Conservation (phyloP, 2,329 filamentous ascomycete species). For the Hypoxylon sp. region DNA sequence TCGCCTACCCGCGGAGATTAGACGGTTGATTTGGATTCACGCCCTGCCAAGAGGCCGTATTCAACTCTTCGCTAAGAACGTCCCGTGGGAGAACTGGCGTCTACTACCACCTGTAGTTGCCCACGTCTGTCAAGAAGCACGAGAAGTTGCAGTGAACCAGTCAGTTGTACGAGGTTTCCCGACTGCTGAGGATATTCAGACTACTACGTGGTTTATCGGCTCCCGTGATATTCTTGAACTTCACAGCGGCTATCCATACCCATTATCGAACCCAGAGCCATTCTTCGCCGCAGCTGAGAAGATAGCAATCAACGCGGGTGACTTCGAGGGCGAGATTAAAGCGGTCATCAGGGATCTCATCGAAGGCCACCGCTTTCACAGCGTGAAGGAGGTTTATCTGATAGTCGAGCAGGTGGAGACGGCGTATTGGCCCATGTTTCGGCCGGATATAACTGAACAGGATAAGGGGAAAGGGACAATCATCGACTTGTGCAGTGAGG, state of each 20-base stretch:
- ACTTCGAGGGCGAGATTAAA: slow-evolving; percentile 48
- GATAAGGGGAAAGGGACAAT: slow-evolving; percentile 52
- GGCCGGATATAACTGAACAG: slow-evolving; percentile 49
- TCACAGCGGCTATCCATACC: slow-evolving; percentile 52
- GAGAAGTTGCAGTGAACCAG: slow-evolving; percentile 44
- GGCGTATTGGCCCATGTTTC: slow-evolving; percentile 50
- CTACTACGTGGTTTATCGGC: slow-evolving; percentile 51
- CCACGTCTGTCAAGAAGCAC: slow-evolving; percentile 48
- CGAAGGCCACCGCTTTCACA: slow-evolving; percentile 44
- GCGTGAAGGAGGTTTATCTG: slow-evolving; percentile 48
- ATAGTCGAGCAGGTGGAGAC: slow-evolving; percentile 51
- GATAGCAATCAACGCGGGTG: slow-evolving; percentile 48
- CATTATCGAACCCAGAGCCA: slow-evolving; percentile 51
- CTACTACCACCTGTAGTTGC: slow-evolving; percentile 47
- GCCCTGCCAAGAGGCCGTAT: slow-evolving; percentile 50
- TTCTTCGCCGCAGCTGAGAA: slow-evolving; percentile 49
- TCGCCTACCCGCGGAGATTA: slow-evolving; percentile 50
- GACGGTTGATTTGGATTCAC: slow-evolving; percentile 49
- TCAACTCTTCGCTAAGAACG: slow-evolving; percentile 50
- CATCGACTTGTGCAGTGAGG: slow-evolving; percentile 49
- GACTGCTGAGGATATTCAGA: slow-evolving; percentile 47
- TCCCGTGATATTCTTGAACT: slow-evolving; percentile 50
- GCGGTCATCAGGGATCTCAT: slow-evolving; percentile 47
- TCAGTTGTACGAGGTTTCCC: slow-evolving; percentile 51
- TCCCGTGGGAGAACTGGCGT: slow-evolving; percentile 52